Conservation (phyloP, 2,329 filamentous ascomycete genomes). For the Epichloe baconii region DNA sequence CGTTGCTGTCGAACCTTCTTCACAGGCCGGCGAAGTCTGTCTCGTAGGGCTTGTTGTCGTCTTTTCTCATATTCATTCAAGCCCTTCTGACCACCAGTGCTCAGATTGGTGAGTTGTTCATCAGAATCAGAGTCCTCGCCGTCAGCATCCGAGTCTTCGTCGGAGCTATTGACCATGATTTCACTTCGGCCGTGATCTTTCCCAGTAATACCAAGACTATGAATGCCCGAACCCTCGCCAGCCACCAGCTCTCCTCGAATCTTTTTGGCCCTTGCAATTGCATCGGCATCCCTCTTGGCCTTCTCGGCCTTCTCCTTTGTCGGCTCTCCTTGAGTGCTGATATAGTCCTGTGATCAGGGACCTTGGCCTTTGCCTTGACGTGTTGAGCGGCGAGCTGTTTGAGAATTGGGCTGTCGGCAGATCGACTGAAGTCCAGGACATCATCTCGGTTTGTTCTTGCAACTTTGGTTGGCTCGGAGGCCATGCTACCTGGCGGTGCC, state of each 20-base stretch:
- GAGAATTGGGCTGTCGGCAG: slow-evolving; percentile 33
- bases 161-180: slow-evolving; percentile 80
- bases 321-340: slow-evolving; percentile 54
- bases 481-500: slow-evolving; percentile 16
- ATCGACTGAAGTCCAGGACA: slow-evolving; percentile 32
- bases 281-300: slow-evolving; percentile 57
- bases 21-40: slow-evolving; percentile 55
- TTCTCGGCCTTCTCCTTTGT: slow-evolving; percentile 63
- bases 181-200: slow-evolving; percentile 75
- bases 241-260: slow-evolving; percentile 25
- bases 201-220: slow-evolving; percentile 56
- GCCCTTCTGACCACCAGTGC: slow-evolving; percentile 33
- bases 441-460: slow-evolving; percentile 31
- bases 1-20: slow-evolving; percentile 72
- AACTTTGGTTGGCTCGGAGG: slow-evolving; percentile 11
- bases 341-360: slow-evolving; percentile 24
- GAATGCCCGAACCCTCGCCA: slow-evolving; percentile 67
- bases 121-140: slow-evolving; percentile 46
- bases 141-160: slow-evolving; percentile 59
- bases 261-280: slow-evolving; percentile 53
- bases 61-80: slow-evolving; percentile 34
- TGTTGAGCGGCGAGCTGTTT: slow-evolving; percentile 31
- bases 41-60: slow-evolving; percentile 34
- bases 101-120: slow-evolving; percentile 32
- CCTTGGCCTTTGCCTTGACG: slow-evolving; percentile 16